Conservation (phyloP, 2,329 filamentous ascomycete genomes). For the Arthrobotrys iridis region DNA sequence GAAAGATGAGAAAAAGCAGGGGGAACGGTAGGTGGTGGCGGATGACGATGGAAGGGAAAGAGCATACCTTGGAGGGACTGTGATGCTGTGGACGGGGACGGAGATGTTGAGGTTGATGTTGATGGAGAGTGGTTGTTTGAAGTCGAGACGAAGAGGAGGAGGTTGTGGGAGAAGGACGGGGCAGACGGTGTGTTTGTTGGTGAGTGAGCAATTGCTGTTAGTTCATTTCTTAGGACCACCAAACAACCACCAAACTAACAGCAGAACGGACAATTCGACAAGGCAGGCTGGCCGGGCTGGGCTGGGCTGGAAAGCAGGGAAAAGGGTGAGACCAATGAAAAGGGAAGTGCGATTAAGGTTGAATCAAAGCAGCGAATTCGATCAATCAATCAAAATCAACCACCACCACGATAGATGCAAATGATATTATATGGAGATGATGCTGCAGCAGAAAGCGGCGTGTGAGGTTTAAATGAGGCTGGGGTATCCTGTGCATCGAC, state of each 20-base stretch:
- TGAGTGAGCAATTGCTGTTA: neutral
- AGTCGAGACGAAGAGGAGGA: slow-evolving; percentile 43
- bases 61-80: slow-evolving; percentile 19
- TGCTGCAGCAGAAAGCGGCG: slow-evolving; percentile 18
- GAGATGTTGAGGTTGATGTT: slow-evolving; percentile 1
- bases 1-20: neutral
- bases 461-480: slow-evolving; percentile 34
- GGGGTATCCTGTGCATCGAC: neutral
- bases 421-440: too few relatives aligned
- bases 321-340: slow-evolving; percentile 16
- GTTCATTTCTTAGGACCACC: neutral
- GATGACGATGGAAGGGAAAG: neutral
- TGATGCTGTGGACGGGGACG: slow-evolving; percentile 6
- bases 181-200: neutral
- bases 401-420: too few relatives aligned
- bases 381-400: neutral
- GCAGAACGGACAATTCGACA: too few relatives aligned
- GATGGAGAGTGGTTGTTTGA: slow-evolving; percentile 22
- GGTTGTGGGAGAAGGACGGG: slow-evolving; percentile 18
- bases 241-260: neutral
- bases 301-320: slow-evolving; percentile 3
- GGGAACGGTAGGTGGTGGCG: neutral
- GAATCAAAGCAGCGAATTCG: too few relatives aligned
- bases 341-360: slow-evolving; percentile 48
- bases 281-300: neutral